Evolutionary conservation across 2,329 filamentous ascomycete genomes (phyloP), one percentile per base, ranked within the genome.

Genomic region (Aspergillus luchuensis): DNA sequence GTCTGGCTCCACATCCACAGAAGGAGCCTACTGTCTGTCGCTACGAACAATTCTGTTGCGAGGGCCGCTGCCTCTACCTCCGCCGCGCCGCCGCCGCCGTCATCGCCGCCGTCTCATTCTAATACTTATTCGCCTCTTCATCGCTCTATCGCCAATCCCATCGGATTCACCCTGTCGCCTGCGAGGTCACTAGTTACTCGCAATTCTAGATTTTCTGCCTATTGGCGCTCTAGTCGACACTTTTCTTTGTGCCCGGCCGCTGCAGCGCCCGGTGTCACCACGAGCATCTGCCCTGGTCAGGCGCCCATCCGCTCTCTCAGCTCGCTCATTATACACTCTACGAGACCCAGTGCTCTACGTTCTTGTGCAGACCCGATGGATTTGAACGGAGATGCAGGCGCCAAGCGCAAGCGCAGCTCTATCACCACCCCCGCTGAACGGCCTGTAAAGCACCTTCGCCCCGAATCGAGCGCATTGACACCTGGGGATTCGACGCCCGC

Each of bases 351-450:
- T 61, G 55, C n/a, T 25, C 56, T 52, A 66, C 41, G 4, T 57
- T 49, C 55, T 64, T 64, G 19, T 48, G 61, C 49, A 66, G 11
- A 28, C 23, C 52, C 55, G 15, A 85, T 84, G 81, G 81, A 83
- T 62, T 74, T 79, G 63, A 81, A 81, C 72, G 79, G 80, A 58
- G 78, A 82, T 57, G 68, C 76, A 66, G 74, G 80, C 65, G 72
- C 76, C 50, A 86, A 86, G 75, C 83, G 84, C 73, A 86, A 85
- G 74, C 82, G 81, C 69, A 83, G 81, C 64, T 80, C 82, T 15
- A 76, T 80, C 21, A 76, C 81, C n/a, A 74, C 80, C 38, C 74
- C 76, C 58, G 74, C 76, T 52, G 82, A 85, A 61, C 81, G 83
- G 57, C 83, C 84, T 1, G 74, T 81, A 64, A 86, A 86, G 73